Base-by-base conservation (phyloP, 805 yeast species). In the Candida ovalis region DNA sequence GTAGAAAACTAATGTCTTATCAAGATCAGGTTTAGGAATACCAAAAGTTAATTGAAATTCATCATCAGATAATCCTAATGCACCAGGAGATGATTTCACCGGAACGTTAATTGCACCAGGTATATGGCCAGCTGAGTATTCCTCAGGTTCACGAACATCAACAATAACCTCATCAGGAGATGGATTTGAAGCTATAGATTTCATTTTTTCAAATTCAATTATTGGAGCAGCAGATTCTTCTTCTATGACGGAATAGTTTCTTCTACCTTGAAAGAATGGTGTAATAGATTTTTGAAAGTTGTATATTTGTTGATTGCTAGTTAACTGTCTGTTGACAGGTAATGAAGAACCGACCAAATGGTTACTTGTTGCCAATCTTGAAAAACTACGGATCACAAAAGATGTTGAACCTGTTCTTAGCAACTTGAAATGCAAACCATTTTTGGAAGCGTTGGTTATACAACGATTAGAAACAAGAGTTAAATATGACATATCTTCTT, bases 81-180 rank as follows among this genome's bases (percentile, higher is more conserved):
- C 98, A 19, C 96, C 96, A 0, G 98, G 98, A 12, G 91, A 80
- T 4, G 94, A 81, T 62, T 89, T 89, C 70, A 82, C 84, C 18
- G 99, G 98, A 49, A 92, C 78, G 63, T 94, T 94, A 48, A 91
- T 68, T 5, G 98, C 84, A 13, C 80, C 77, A 25, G 97, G 97
- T 57, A 92, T 86, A 62, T 78, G 82, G 39, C 96, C 96, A 42
- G 72, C 80, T 35, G 70, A 70, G 47, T 49, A 69, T 69, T 92
- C 99, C 23, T 73, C 76, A 5, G 97, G 97, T 72, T 92, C 98
- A 64, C 99, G 82, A 19, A 88, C 97, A 63, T 92, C 99, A 22
- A 92, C 82, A 35, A 92, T 68, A 38, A 88, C 69, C 15, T 79
- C 73, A 46, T 71, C 73, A 13, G 54, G 13, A 39, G 24, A 10